Evolutionary conservation across 2,329 filamentous ascomycete species (phyloP), one percentile per base, ranked within the genome.

Genomic region (Aureobasidium zeae): DNA sequence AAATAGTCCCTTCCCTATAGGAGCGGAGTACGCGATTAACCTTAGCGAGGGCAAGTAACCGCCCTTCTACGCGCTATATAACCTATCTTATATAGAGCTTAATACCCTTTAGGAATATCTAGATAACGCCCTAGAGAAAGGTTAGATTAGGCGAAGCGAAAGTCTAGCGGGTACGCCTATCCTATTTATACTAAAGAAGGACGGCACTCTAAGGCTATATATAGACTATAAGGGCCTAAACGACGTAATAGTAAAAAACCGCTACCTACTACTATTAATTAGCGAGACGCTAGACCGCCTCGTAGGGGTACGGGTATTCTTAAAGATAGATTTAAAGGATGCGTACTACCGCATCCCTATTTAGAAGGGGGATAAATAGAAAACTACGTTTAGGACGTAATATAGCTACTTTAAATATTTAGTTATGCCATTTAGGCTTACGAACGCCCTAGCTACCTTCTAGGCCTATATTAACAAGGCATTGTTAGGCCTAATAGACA

Each of bases 211-310:
- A 6, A 19, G 48, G 3, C 30, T 60, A 10, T 60, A 51, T 45
- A 45, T 63, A 2, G 50, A 64, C 36, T 63, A 61, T 33, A n/a
- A 48, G 17, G 30, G 38, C 1, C 36, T 63, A 22, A 63, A 63
- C 38, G 16, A 30, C 3, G 49, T 62, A 17, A 63, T 50, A 1
- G 42, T 53, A n/a, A 63, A 64, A 39, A 52, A 62, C 45, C 19
- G 44, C 2, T 57, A 58, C 28, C 49, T 43, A 1, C 16, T 63
- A 13, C 52, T 44, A 0, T 36, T 60, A 13, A 57, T 61, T 21
- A 37, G 36, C 3, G 48, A 63, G 39, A 50, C 50, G 0, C 26
- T 57, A 13, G 48, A 58, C 17, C n/a, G 35, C 1, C 12, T 61
- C 11, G 28, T 13, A 9, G 13, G 33, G 5, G 38, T 45, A 2